Conservation (phyloP, 345 rosid genomes). For the Cardamine resedifolia region DNA sequence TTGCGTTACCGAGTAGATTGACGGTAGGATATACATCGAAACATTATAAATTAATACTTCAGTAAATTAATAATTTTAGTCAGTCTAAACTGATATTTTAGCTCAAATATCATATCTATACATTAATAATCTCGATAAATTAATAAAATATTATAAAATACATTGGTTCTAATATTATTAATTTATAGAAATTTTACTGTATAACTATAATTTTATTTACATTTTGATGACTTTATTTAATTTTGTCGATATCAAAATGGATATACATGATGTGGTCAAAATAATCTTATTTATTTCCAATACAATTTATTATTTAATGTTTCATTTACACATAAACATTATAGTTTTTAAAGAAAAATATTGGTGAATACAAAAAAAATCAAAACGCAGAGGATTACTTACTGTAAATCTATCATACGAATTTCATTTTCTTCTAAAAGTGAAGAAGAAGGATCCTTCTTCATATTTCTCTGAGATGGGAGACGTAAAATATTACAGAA, state of each 20-base stretch:
- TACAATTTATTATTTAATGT: neutral
- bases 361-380: neutral
- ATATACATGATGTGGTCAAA: neutral
- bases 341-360: neutral
- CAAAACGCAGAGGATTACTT: neutral
- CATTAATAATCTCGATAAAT: too few species aligned
- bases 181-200: too few species aligned
- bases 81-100: too few species aligned
- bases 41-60: too few species aligned
- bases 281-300: neutral
- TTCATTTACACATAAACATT: neutral
- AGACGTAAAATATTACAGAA: neutral
- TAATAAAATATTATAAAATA: too few species aligned
- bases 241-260: neutral
- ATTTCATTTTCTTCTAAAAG: neutral
- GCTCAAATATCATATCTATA: too few species aligned
- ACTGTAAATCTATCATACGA: neutral
- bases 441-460: slow-evolving; percentile 17
- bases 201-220: neutral
- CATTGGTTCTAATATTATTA: too few species aligned
- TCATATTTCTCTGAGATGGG: slow-evolving; percentile 8
- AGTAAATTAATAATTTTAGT: too few species aligned
- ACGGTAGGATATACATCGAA: too few species aligned
- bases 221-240: neutral
- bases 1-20: neutral